Conservation (phyloP, 306 rosid genomes). For the Hippophae tibetana region DNA sequence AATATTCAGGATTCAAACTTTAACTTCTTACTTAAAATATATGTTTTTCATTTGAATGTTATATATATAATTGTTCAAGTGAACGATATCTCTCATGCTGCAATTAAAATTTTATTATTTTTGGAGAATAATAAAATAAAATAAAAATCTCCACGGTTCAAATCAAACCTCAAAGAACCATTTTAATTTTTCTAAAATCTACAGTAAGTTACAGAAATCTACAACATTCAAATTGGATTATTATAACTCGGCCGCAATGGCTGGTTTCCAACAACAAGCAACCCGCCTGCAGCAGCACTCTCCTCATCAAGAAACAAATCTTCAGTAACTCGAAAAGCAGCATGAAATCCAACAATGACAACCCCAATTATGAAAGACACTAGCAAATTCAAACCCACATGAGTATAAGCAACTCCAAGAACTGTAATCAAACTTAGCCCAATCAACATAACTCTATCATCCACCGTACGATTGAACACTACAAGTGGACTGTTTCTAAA, state of each 20-base stretch:
- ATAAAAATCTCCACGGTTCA: too few relatives aligned
- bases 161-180: too few relatives aligned
- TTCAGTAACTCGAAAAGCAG: conserved; percentile 37
- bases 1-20: too few relatives aligned
- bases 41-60: not conserved
- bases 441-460: conserved; percentile 28
- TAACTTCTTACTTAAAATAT: not conserved
- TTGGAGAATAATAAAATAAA: too few relatives aligned
- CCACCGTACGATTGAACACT: conserved; percentile 14
- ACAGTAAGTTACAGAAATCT: too few relatives aligned
- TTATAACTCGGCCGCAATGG: conserved; percentile 2
- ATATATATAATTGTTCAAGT: not conserved
- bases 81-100: too few relatives aligned
- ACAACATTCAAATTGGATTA: conserved; percentile 17
- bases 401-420: conserved; percentile 34
- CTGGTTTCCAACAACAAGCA: conserved; percentile 31
- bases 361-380: conserved; percentile 32
- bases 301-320: conserved; percentile 43
- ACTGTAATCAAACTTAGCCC: conserved; percentile 28
- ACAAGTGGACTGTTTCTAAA: conserved; percentile 26
- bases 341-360: conserved; percentile 34
- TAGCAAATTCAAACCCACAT: conserved; percentile 37
- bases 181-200: too few relatives aligned
- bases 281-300: conserved; percentile 29
- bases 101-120: too few relatives aligned